phyloP scores from a whole-genome alignment of 148 eudicot species.

The Polygonum aviculare region DNA sequence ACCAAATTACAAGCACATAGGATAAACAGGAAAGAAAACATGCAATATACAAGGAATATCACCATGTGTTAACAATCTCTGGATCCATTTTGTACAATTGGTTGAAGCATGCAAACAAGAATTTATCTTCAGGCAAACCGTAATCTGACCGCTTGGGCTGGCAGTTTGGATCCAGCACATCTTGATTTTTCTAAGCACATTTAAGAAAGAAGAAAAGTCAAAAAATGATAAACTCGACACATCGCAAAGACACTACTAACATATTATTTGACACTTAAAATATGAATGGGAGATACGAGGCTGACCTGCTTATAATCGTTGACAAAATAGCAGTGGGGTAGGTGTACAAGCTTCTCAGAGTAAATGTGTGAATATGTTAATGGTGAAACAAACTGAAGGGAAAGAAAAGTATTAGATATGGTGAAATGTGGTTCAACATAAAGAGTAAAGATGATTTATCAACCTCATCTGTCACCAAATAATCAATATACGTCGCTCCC shows the following conservation, averaged over 20 bases:
- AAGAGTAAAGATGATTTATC: neutral
- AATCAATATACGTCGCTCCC: slow-evolving; percentile 89
- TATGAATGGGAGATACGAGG: neutral
- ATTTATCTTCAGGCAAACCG: slow-evolving; percentile 86
- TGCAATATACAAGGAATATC: slow-evolving; percentile 2
- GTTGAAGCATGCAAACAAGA: slow-evolving; percentile 91
- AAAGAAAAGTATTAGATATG: neutral
- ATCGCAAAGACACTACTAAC: neutral
- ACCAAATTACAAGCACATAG: slow-evolving; percentile 1
- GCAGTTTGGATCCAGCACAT: slow-evolving; percentile 69
- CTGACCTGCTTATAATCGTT: slow-evolving; percentile 92
- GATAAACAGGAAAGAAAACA: neutral
- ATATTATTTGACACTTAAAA: neutral
- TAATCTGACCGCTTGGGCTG: slow-evolving; percentile 75
- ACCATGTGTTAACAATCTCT: slow-evolving; percentile 80
- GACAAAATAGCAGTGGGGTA: slow-evolving; percentile 88
- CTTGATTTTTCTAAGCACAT: slow-evolving; percentile 57
- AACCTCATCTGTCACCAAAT: slow-evolving; percentile 95
- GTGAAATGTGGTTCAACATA: neutral
- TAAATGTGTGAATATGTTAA: slow-evolving; percentile 53
- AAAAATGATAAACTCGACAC: neutral
- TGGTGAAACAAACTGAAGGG: slow-evolving; percentile 87
- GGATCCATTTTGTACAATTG: slow-evolving; percentile 98
- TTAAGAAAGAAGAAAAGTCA: neutral
- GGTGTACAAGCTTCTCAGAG: slow-evolving; percentile 95